Conservation (phyloP, 2,329 filamentous ascomycete species). For the Tetracladium maxilliforme region DNA sequence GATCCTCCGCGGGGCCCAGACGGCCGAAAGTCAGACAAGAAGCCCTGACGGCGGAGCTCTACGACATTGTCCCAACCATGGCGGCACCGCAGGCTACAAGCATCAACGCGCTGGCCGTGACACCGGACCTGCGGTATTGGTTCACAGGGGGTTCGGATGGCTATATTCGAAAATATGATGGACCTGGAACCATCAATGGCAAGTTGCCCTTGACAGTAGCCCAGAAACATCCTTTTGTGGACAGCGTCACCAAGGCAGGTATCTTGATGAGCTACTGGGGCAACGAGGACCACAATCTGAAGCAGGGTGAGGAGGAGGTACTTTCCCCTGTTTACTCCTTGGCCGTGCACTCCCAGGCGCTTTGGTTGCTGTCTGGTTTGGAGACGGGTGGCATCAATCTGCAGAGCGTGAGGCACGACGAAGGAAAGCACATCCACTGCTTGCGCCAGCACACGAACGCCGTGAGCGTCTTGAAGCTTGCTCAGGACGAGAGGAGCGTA, state of each 20-base stretch:
- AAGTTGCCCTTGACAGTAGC: constrained; percentile 89
- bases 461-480: constrained; percentile 72
- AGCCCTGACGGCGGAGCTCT: constrained; percentile 63
- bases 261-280: constrained; percentile 97
- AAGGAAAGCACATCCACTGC: constrained; percentile 76
- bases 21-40: constrained; percentile 59
- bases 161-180: constrained; percentile 95
- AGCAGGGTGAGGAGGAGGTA: constrained; percentile 35
- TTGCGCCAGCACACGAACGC: constrained; percentile 79
- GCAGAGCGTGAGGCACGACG: constrained; percentile 85
- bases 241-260: constrained; percentile 90
- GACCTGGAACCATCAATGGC: constrained; percentile 85
- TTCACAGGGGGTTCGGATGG: constrained; percentile 90
- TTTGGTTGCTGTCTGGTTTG: constrained; percentile 84
- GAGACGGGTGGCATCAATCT: constrained; percentile 89
- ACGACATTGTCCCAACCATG: constrained; percentile 95
- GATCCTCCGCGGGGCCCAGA: constrained; percentile 9
- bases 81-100: constrained; percentile 92
- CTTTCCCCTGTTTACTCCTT: constrained; percentile 91
- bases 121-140: constrained; percentile 87
- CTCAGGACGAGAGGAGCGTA: constrained; percentile 73
- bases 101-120: constrained; percentile 83
- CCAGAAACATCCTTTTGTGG: constrained; percentile 91
- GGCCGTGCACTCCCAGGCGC: constrained; percentile 73
- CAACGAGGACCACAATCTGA: constrained; percentile 61